Evolutionary conservation across 2,329 filamentous ascomycete species (phyloP).

Genomic region (Trichoderma guizhouense): DNA sequence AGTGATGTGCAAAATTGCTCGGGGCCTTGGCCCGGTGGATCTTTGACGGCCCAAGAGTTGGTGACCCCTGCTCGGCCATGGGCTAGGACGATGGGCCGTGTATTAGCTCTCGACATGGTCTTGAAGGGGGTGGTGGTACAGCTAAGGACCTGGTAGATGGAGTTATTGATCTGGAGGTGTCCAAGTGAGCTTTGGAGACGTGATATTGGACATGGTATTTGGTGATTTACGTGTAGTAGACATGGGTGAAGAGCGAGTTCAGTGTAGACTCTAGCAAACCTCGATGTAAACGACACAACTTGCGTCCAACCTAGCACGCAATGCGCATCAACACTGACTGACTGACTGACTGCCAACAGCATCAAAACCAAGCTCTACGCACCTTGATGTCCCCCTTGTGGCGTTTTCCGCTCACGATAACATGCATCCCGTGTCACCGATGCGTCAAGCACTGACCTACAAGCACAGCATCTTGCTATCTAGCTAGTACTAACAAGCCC

Average conservation of each 20-base stretch:
- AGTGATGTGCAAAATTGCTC: background rate
- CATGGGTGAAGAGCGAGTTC: too few relatives aligned
- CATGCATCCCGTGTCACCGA: background rate
- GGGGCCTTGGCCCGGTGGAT: background rate
- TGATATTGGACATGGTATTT: too few relatives aligned
- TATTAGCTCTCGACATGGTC: background rate
- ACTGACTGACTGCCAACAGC: background rate
- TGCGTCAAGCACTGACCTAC: background rate
- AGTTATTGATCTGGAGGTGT: too few relatives aligned
- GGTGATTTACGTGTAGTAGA: too few relatives aligned
- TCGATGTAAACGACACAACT: too few relatives aligned
- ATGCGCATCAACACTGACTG: background rate
- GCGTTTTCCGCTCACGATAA: background rate
- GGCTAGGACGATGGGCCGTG: background rate
- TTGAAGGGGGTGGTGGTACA: background rate
- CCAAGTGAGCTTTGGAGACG: too few relatives aligned
- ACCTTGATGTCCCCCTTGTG: background rate
- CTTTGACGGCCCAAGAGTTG: constrained; percentile 5
- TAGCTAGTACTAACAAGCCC: background rate
- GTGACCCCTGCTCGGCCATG: constrained; percentile 5
- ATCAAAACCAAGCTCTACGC: background rate
- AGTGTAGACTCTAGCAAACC: too few relatives aligned
- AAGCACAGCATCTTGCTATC: background rate
- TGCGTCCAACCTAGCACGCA: too few relatives aligned
- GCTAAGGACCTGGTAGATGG: background rate